Percentiles rank a stretch among this genome's conserved stretches.
These are phyloP conservation scores for Lunularia cruciata DNA, from an alignment of 225 moss, liverwort and hornwort species.

Conservation along the genomic window DNA sequence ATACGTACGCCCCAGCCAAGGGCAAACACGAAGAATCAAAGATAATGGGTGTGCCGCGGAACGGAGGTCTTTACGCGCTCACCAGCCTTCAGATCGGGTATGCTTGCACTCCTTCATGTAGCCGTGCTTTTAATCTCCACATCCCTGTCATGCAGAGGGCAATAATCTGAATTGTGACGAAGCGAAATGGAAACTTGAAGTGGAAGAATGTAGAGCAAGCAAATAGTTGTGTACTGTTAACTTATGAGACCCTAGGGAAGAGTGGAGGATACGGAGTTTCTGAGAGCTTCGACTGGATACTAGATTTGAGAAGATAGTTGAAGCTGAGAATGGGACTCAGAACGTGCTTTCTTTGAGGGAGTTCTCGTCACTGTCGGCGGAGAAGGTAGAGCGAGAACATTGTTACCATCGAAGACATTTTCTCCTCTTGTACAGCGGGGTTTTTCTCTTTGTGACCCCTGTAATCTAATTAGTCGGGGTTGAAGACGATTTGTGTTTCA, in stretches of 20 bases:
- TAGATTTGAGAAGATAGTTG: too few relatives aligned
- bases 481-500: not conserved
- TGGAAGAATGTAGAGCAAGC: not conserved
- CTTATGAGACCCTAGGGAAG: not conserved
- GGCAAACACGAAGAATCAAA: constrained; percentile 5
- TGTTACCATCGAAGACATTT: too few relatives aligned
- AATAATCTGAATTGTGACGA: not conserved
- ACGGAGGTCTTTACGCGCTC: constrained; percentile 38
- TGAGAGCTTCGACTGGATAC: too few relatives aligned
- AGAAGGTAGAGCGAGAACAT: too few relatives aligned
- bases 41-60: constrained; percentile 35
- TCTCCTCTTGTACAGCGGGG: too few relatives aligned
- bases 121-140: not conserved
- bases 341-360: too few relatives aligned
- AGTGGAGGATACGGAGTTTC: too few relatives aligned
- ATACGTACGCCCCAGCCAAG: constrained; percentile 3
- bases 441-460: too few relatives aligned
- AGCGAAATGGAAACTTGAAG: not conserved
- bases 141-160: too few relatives aligned
- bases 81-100: constrained; percentile 55
- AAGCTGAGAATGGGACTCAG: too few relatives aligned
- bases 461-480: too few relatives aligned
- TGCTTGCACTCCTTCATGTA: not conserved
- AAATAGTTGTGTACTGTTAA: not conserved
- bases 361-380: too few relatives aligned